Percentiles rank a stretch among this genome's conserved stretches.
These are phyloP conservation scores for Komagataella ulmi DNA, from an alignment of 805 yeast species.

Conservation along the genomic window DNA sequence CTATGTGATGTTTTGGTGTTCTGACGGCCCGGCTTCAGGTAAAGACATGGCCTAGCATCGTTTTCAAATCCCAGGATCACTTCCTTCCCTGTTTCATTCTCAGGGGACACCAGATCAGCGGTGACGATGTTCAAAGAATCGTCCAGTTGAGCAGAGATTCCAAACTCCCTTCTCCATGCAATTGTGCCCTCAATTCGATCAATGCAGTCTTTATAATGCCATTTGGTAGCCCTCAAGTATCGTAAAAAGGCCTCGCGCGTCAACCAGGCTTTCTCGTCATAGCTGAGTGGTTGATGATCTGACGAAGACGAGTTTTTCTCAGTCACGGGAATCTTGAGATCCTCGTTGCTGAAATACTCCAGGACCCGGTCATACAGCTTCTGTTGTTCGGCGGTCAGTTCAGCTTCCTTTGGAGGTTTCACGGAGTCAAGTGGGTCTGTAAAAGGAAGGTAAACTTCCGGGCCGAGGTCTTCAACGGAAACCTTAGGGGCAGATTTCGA, in stretches of 20 bases:
- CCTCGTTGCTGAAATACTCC: constrained; percentile 43
- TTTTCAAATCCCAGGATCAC: constrained; percentile 85
- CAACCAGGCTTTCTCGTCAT: constrained; percentile 78
- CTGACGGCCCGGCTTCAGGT: constrained; percentile 89
- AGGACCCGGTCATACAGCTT: constrained; percentile 50
- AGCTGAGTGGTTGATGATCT: constrained; percentile 21
- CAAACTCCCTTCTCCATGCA: constrained; percentile 92
- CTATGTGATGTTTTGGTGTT: constrained; percentile 82
- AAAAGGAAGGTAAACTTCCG: constrained; percentile 31
- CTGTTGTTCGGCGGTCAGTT: constrained; percentile 40
- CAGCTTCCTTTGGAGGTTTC: constrained; percentile 29
- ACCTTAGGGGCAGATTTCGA: not conserved
- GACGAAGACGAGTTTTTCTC: constrained; percentile 26
- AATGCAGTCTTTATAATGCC: constrained; percentile 64
- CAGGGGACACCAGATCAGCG: constrained; percentile 41
- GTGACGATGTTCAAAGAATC: constrained; percentile 37
- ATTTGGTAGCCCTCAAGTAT: constrained; percentile 87
- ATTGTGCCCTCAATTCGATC: constrained; percentile 64
- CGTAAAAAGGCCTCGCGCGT: constrained; percentile 85
- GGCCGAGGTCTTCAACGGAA: not conserved
- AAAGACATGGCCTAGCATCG: constrained; percentile 83
- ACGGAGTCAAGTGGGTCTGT: constrained; percentile 35
- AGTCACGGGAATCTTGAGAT: constrained; percentile 31
- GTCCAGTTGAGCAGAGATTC: constrained; percentile 35
- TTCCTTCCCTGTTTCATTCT: constrained; percentile 88